Percentiles rank a stretch among this genome's conserved stretches.
Evolutionary conservation across 2,329 filamentous ascomycete species (phyloP).

Genomic region (Metarhizium guizhouense): DNA sequence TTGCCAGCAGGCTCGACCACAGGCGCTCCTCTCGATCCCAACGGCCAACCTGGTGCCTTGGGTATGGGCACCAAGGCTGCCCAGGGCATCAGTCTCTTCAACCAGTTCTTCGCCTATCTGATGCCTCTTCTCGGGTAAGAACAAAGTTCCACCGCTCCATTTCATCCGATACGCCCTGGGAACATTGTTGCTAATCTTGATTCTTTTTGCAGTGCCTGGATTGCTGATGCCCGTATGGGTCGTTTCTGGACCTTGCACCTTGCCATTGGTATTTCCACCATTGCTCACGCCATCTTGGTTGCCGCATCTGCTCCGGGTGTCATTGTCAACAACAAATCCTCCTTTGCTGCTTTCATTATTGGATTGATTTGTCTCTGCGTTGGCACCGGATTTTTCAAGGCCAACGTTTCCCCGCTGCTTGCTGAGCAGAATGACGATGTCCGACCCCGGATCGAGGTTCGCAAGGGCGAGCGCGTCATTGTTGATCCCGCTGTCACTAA

Average conservation of each 20-base stretch:
- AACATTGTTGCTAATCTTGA: background rate
- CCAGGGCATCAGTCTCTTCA: conserved; percentile 40
- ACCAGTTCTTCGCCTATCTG: conserved; percentile 53
- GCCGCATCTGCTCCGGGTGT: conserved; percentile 54
- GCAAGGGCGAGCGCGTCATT: conserved; percentile 57
- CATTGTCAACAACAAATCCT: conserved; percentile 45
- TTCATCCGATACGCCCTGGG: background rate
- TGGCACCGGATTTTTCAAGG: conserved; percentile 74
- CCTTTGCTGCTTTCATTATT: conserved; percentile 60
- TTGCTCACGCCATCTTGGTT: conserved; percentile 59
- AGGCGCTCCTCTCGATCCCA: conserved; percentile 32
- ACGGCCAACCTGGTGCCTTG: conserved; percentile 40
- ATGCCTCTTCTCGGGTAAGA: conserved; percentile 47
- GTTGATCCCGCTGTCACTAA: conserved; percentile 62
- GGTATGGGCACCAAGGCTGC: conserved; percentile 49
- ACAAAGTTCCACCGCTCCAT: background rate
- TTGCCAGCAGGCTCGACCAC: conserved; percentile 45
- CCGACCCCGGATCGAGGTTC: conserved; percentile 46
- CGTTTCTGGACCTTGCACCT: conserved; percentile 66
- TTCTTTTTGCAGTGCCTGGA: conserved; percentile 28
- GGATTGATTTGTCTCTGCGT: conserved; percentile 47
- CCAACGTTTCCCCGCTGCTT: conserved; percentile 65
- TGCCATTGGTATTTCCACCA: conserved; percentile 55
- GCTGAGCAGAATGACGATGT: conserved; percentile 60
- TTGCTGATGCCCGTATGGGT: conserved; percentile 63